A percentile compares a stretch with the other conserved stretches of the same genome.
phyloP scores from a whole-genome alignment of 352 stramenopile species.

The Phytophthora ohioensis region DNA sequence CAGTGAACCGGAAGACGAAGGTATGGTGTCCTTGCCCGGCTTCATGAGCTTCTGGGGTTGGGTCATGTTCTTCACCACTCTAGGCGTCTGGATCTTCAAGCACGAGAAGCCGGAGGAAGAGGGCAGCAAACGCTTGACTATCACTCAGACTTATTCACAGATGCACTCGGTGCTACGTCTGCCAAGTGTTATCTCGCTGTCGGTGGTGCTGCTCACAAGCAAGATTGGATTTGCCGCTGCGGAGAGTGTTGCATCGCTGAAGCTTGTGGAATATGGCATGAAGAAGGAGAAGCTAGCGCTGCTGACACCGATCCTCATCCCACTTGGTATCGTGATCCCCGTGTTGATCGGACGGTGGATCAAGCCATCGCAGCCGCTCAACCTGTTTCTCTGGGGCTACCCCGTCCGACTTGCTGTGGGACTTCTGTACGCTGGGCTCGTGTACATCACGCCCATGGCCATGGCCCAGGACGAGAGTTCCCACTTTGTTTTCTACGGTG shows the following conservation, averaged over 20 bases:
- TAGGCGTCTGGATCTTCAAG: constrained; percentile 94
- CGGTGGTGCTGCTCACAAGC: constrained; percentile 91
- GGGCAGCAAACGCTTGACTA: constrained; percentile 74
- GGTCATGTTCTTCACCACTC: constrained; percentile 93
- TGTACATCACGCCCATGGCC: constrained; percentile 82
- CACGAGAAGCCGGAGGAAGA: constrained; percentile 74
- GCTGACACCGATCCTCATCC: constrained; percentile 88
- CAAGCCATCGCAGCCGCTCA: constrained; percentile 70
- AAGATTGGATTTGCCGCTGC: constrained; percentile 93
- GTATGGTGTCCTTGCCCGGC: constrained; percentile 84
- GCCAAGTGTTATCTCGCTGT: constrained; percentile 86
- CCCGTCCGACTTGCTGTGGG: constrained; percentile 86
- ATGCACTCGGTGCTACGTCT: constrained; percentile 90
- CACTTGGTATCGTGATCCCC: constrained; percentile 89
- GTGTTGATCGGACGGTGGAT: constrained; percentile 84
- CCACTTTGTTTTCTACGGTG: constrained; percentile 82
- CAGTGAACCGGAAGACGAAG: constrained; percentile 59
- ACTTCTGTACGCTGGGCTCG: constrained; percentile 82
- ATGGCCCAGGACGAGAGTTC: constrained; percentile 82
- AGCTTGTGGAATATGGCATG: constrained; percentile 92
- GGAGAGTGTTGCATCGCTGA: constrained; percentile 93
- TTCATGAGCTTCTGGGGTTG: constrained; percentile 96
- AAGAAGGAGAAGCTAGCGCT: constrained; percentile 94
- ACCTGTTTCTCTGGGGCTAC: constrained; percentile 86
- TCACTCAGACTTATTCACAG: constrained; percentile 92